Base-by-base conservation (phyloP, 805 yeast species). In the Priceomyces castillae region DNA sequence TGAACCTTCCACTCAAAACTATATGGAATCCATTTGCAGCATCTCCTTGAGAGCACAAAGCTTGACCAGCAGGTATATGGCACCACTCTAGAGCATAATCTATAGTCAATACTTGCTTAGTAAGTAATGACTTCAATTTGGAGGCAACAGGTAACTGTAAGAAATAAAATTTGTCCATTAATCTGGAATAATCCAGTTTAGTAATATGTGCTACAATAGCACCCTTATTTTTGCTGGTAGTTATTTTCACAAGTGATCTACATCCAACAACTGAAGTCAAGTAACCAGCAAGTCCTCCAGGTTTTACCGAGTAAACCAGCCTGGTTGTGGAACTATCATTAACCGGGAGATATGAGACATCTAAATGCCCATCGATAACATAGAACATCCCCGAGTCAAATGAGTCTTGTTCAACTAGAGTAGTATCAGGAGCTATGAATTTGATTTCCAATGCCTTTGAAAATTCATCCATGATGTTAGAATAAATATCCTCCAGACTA, bases 21-120 rank as follows among this genome's bases (percentile, higher is more conserved):
- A 90, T 80, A 56, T 89, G 92, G 30, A 92, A 86, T 16, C 97
- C 96, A 59, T 89, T 90, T 0, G 98, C 96, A 15, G 77, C 76
- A 41, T 88, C 94, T 1, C 89, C 95, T 59, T 92, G 94, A 2
- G 80, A 75, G 54, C 86, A 89, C 16, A 94, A 62, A 0, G 83
- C 74, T 39, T 84, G 83, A 0, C 97, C 96, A 1, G 97, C 92
- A n/a, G 81, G 81, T 10, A 86, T 72, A 46, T 89, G 96, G 33
- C 90, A 81, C 98, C 98, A 92, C 61, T 94, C 99, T 40, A 94
- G 67, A 0, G 97, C 96, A 62, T 86, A 88, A 57, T 92, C 98
- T 34, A 94, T 78, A 43, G 84, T 79, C 30, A 86, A 63, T 30
- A 92, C 70, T 43, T 85, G 78, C 22, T 77, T 69, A 22, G 90